Evolutionary conservation across 2,329 filamentous ascomycete genomes (phyloP).

Genomic region (Chrysosphaeria jannelii): DNA sequence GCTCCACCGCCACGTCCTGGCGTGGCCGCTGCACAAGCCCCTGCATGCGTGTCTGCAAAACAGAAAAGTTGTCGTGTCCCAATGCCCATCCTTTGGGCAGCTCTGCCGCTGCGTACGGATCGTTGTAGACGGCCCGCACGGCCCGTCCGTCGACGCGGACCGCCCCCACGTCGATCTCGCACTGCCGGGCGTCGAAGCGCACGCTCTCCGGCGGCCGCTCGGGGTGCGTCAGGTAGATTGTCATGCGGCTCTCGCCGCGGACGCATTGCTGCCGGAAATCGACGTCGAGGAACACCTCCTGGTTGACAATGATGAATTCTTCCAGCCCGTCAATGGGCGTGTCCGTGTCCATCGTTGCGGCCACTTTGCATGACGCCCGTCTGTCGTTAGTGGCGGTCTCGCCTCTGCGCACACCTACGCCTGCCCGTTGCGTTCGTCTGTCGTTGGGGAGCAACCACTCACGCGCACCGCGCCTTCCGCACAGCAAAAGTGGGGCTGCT

Average conservation of each 20-base stretch:
- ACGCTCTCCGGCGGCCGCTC: constrained; percentile 24
- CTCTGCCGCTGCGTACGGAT: constrained; percentile 36
- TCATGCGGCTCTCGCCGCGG: constrained; percentile 54
- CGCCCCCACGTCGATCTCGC: constrained; percentile 21
- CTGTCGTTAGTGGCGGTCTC: no score
- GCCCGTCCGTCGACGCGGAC: constrained; percentile 19
- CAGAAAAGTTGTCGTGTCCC: constrained; percentile 43
- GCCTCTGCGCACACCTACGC: no score
- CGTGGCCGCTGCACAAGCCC: constrained; percentile 19
- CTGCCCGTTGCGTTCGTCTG: no score
- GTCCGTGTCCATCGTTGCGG: no score
- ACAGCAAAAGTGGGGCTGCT: no score
- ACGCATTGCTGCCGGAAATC: constrained; percentile 52
- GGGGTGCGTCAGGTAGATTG: constrained; percentile 31
- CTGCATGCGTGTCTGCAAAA: constrained; percentile 36
- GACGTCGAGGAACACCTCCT: constrained; percentile 70
- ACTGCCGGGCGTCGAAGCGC: constrained; percentile 29
- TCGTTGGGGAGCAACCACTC: no score
- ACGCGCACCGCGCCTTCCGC: no score
- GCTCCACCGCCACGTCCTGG: constrained; percentile 21
- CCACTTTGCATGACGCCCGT: no score
- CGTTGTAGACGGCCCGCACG: constrained; percentile 18
- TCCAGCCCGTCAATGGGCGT: no score
- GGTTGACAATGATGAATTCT: constrained; percentile 33
- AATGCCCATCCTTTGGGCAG: constrained; percentile 29